phyloP scores from a whole-genome alignment of 176 grass and related monocot genomes.

The Chloris gayana region DNA sequence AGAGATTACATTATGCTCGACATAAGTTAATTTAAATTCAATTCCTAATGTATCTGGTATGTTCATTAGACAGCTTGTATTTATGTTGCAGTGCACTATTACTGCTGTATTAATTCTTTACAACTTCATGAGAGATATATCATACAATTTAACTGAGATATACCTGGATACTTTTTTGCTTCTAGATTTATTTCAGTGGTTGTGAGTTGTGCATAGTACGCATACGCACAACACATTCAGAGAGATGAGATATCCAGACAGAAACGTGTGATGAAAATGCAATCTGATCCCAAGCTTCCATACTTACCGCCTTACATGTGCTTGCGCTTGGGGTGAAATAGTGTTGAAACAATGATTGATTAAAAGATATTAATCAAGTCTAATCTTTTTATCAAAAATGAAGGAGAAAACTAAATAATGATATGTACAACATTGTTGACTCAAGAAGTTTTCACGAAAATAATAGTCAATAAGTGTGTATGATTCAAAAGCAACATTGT shows the following conservation, averaged over 20 bases:
- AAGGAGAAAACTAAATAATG: no score
- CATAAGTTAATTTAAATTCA: conserved; percentile 37
- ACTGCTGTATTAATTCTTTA: conserved; percentile 12
- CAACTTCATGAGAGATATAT: not conserved
- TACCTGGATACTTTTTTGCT: not conserved
- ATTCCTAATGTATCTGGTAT: conserved; percentile 27
- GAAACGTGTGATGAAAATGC: no score
- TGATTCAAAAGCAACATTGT: no score
- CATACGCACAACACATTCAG: not conserved
- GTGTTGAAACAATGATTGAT: not conserved
- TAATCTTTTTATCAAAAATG: not conserved
- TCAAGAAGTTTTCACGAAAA: no score
- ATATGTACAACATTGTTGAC: no score
- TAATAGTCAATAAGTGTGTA: no score
- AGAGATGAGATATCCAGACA: not conserved
- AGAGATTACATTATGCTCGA: conserved; percentile 21
- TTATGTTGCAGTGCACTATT: not conserved
- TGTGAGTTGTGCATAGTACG: not conserved
- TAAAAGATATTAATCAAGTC: not conserved
- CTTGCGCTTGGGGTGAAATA: not conserved
- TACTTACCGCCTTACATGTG: no score
- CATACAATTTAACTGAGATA: not conserved
- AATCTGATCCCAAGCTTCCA: no score
- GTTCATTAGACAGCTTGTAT: not conserved
- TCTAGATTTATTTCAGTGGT: not conserved